Conservation (phyloP, 805 yeast species). For the Kluyveromyces lactis region DNA sequence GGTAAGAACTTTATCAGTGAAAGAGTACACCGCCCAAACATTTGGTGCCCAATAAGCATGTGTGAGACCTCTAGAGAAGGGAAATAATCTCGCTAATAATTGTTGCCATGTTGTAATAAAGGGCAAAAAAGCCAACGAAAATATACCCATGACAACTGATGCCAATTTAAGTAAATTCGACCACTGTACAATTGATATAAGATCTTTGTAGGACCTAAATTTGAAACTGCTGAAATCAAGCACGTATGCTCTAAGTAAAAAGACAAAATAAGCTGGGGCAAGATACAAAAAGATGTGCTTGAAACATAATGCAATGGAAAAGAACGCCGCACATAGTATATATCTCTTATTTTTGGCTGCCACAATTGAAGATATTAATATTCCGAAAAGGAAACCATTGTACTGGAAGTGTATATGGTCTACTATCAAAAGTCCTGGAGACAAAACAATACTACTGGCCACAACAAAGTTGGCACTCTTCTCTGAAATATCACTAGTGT, state of each 20-base stretch:
- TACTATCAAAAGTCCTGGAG: conserved; percentile 84
- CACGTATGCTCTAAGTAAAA: conserved; percentile 63
- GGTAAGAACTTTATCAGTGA: conserved; percentile 62
- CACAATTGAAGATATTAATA: conserved; percentile 64
- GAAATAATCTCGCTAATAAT: conserved; percentile 66
- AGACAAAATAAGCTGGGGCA: conserved; percentile 90
- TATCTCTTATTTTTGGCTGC: conserved; percentile 54
- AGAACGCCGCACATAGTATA: conserved; percentile 57
- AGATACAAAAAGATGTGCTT: conserved; percentile 88
- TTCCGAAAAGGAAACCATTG: conserved; percentile 87
- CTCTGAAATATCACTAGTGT: conserved; percentile 35
- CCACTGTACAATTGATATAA: conserved; percentile 42
- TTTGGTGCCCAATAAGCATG: conserved; percentile 99
- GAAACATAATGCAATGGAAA: conserved; percentile 76
- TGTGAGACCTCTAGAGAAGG: conserved; percentile 89
- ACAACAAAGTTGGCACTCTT: conserved; percentile 52
- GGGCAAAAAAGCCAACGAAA: conserved; percentile 69
- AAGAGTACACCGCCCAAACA: conserved; percentile 90
- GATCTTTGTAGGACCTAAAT: conserved; percentile 27
- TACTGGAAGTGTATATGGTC: conserved; percentile 98
- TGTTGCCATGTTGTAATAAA: conserved; percentile 61
- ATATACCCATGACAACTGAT: conserved; percentile 49
- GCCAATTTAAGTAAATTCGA: conserved; percentile 53
- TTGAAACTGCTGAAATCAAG: conserved; percentile 35
- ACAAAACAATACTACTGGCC: conserved; percentile 71